Evolutionary conservation across 139 green algal genomes (phyloP), one percentile per base, ranked within the genome.

Genomic region (Coccomyxa sp.): DNA sequence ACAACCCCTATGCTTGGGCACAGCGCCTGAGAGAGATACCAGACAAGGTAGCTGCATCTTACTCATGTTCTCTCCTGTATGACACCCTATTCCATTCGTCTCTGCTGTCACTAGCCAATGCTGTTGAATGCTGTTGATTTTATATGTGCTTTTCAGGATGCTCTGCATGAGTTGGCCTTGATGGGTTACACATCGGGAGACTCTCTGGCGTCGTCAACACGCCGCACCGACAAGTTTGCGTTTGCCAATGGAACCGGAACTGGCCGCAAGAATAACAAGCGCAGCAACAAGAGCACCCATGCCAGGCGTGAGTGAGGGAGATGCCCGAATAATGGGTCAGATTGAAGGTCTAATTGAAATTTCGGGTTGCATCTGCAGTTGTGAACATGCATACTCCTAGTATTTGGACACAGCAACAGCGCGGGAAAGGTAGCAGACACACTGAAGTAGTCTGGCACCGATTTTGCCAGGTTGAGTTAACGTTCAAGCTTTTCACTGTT

Each of bases 1-100:
- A 86, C 31, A 79, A 87, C 59, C 79, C 86, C 17, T 93, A 92
- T 84, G 88, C 87, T 10, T 94, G 91, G 91, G 91, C 91, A 30
- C 76, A 88, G 31, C 84, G 85, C 30, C 81, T 94, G 38, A 76
- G 88, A 3, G 75, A 87, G 51, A 85, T 93, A 17, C 88, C 89
- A 12, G 89, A 94, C 58, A 90, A 92, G 84, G 91, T 84, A 67
- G 11, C 38, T 51, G 38, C 38, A 51, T 51, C 38, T n/a, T 32
- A 25, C 30, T 57, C 17, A 18, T 45, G 30, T 66, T 78, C 30
- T 58, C 25, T 74, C 17, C 10, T 83, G 80, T 25, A 17, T 45
- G 4, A 68, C 14, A 38, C 0, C 1, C 3, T 14, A 27, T 28
- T 28, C 38, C 51, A 38, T 14, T 28, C 79, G 45, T 10, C 17